Conservation (phyloP, 352 stramenopile species). For the Phytophthora quininea region DNA sequence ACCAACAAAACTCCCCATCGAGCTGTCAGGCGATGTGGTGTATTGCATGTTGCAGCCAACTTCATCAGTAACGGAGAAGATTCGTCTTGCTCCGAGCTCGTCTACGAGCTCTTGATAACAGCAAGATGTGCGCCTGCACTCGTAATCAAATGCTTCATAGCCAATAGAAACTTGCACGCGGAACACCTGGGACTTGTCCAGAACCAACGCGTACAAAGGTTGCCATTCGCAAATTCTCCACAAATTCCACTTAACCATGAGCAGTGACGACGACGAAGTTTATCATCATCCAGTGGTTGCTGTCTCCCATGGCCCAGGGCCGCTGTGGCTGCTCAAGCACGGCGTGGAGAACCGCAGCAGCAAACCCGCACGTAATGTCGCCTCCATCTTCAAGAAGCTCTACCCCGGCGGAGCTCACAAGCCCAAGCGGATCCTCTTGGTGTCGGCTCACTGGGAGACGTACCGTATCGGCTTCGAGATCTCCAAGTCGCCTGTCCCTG, state of each 20-base stretch:
- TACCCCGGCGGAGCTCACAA: slow-evolving; percentile 40
- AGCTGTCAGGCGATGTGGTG: slow-evolving; percentile 53
- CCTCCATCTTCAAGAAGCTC: slow-evolving; percentile 54
- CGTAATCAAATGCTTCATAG: neutral
- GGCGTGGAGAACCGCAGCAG: slow-evolving; percentile 44
- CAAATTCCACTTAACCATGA: neutral
- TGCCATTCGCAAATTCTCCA: slow-evolving; percentile 13
- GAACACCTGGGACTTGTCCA: neutral
- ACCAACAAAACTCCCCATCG: slow-evolving; percentile 22
- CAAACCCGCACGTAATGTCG: slow-evolving; percentile 42
- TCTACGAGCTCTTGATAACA: slow-evolving; percentile 15
- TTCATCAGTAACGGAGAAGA: slow-evolving; percentile 48
- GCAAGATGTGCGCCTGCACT: neutral
- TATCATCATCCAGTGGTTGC: slow-evolving; percentile 51
- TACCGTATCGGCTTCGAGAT: slow-evolving; percentile 58
- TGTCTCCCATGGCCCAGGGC: slow-evolving; percentile 66
- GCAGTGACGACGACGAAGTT: slow-evolving; percentile 16
- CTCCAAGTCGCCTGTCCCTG: slow-evolving; percentile 51
- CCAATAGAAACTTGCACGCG: slow-evolving; percentile 1
- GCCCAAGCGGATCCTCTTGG: slow-evolving; percentile 76
- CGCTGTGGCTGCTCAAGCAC: slow-evolving; percentile 66
- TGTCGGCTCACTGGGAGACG: slow-evolving; percentile 88
- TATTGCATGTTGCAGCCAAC: slow-evolving; percentile 42
- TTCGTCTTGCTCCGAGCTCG: slow-evolving; percentile 24
- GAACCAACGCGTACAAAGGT: too few species aligned